Evolutionary conservation across 768 basidiomycete species (phyloP).

Genomic region (Leccinum pellstonianum): DNA sequence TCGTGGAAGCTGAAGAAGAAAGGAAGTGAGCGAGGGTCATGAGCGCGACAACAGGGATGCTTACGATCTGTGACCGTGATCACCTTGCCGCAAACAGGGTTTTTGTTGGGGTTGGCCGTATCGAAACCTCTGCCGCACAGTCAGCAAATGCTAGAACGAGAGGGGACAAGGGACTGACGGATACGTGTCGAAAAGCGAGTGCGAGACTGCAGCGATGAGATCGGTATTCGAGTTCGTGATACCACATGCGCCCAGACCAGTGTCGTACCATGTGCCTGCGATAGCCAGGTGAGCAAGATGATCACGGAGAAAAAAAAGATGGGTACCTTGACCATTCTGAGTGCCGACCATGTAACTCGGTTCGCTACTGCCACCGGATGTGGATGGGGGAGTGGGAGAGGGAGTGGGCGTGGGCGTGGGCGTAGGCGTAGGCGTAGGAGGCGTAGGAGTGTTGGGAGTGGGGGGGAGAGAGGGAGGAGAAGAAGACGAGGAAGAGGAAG

Average conservation of each 20-base stretch:
- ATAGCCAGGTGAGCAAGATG: not conserved
- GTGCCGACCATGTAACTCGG: constrained; percentile 48
- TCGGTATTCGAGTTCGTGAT: constrained; percentile 30
- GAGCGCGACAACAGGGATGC: constrained; percentile 11
- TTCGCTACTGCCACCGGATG: constrained; percentile 11
- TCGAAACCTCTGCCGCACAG: constrained; percentile 45
- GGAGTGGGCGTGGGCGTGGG: not conserved
- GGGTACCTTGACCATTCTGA: constrained; percentile 48
- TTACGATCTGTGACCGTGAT: constrained; percentile 46
- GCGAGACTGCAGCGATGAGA: constrained; percentile 37
- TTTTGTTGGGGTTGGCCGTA: constrained; percentile 65
- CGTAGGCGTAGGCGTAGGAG: not conserved
- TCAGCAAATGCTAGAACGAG: not conserved
- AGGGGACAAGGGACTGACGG: constrained; percentile 28
- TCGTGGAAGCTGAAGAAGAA: constrained; percentile 37
- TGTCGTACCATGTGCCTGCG: constrained; percentile 32
- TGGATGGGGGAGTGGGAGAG: constrained; percentile 4
- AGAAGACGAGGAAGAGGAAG: not conserved
- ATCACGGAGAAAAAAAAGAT: not conserved
- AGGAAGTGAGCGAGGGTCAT: constrained; percentile 8
- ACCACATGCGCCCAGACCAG: constrained; percentile 45
- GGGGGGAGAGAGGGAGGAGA: not conserved
- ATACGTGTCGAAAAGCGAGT: constrained; percentile 33
- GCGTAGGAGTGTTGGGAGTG: not conserved
- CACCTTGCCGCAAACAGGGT: constrained; percentile 64